These are phyloP conservation scores for Xanthoconium separans DNA, from an alignment of 1,284 basidiomycete species.

Conservation along the genomic window DNA sequence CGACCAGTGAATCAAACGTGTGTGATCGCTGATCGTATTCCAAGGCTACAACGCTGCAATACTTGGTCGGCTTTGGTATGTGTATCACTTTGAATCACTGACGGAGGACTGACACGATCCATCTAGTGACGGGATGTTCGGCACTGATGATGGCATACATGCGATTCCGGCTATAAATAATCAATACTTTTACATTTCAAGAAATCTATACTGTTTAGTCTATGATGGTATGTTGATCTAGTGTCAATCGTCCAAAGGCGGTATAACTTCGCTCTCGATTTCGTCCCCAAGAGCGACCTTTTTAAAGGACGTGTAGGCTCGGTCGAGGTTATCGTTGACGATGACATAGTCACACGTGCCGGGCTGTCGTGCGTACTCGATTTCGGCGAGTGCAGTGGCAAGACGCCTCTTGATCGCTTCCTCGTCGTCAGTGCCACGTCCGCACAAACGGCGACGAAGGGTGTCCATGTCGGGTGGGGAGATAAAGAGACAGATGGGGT, in stretches of 20 bases:
- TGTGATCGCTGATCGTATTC: conserved; percentile 1
- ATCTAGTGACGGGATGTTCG: conserved; percentile 80
- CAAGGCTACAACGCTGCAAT: conserved; percentile 80
- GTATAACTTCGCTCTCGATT: conserved; percentile 54
- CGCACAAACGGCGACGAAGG: conserved; percentile 69
- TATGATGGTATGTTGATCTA: conserved; percentile 14
- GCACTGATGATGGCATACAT: conserved; percentile 85
- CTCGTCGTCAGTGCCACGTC: conserved; percentile 85
- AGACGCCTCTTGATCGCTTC: conserved; percentile 77
- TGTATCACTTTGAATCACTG: conserved; percentile 11
- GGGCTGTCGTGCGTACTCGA: conserved; percentile 80
- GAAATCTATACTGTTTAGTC: background rate
- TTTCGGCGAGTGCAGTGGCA: conserved; percentile 78
- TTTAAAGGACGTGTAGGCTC: conserved; percentile 75
- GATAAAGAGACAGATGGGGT: conserved; percentile 92
- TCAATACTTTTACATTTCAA: too few relatives aligned
- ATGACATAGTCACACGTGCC: conserved; percentile 83
- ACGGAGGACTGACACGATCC: conserved; percentile 6
- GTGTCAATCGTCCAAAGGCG: conserved; percentile 53
- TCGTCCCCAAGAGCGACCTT: conserved; percentile 68
- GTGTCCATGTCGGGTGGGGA: conserved; percentile 78
- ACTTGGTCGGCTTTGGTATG: conserved; percentile 80
- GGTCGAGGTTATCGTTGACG: conserved; percentile 89
- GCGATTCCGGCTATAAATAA: conserved; percentile 48
- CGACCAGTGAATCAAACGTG: background rate